Conservation (phyloP, 1,284 basidiomycete species). For the Tilletia indica region DNA sequence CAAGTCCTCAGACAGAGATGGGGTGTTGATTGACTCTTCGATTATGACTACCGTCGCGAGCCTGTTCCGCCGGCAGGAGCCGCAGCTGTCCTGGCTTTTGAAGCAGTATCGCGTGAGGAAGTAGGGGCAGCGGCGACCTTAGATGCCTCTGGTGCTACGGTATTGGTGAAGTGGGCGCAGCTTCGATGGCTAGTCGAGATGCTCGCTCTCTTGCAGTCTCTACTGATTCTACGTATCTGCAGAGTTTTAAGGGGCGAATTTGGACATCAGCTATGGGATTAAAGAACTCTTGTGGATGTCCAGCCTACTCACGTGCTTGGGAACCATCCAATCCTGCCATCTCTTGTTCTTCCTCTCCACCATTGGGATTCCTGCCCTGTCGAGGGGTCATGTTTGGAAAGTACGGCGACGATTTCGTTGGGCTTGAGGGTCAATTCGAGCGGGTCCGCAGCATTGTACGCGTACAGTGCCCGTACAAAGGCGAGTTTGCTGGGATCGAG, state of each 20-base stretch:
- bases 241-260: not conserved
- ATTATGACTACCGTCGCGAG: not conserved
- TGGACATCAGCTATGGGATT: constrained; percentile 16
- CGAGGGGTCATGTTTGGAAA: constrained; percentile 64
- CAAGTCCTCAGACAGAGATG: too few species aligned
- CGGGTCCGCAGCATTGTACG: constrained; percentile 65
- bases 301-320: constrained; percentile 69
- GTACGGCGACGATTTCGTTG: constrained; percentile 91
- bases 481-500: constrained; percentile 66
- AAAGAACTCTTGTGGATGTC: not conserved
- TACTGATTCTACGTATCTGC: constrained; percentile 51
- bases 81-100: not conserved
- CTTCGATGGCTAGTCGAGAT: constrained; percentile 25
- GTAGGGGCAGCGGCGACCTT: not conserved
- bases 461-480: constrained; percentile 82
- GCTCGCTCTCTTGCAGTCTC: constrained; percentile 51
- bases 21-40: too few species aligned
- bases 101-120: not conserved
- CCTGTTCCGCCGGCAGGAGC: not conserved
- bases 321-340: constrained; percentile 95
- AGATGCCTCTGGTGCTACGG: not conserved
- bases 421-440: constrained; percentile 79
- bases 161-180: not conserved
- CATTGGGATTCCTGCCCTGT: constrained; percentile 75
- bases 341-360: constrained; percentile 93